Evolutionary conservation across 2,329 filamentous ascomycete species (phyloP).

Genomic region (Penicillium sp.): DNA sequence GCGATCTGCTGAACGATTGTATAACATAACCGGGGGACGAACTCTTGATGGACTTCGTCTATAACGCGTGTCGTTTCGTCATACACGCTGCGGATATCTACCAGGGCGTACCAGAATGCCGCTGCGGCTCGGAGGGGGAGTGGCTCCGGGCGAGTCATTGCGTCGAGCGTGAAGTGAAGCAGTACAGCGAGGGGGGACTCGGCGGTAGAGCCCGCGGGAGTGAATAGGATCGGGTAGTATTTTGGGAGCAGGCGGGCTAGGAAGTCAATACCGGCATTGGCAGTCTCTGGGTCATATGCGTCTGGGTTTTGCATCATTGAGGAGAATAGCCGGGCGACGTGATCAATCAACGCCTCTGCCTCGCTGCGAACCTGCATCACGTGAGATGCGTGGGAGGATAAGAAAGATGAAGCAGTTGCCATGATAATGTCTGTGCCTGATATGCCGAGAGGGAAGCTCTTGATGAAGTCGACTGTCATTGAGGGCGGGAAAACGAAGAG

Average conservation of each 20-base stretch:
- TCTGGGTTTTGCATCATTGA: conserved; percentile 38
- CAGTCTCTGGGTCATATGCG: conserved; percentile 43
- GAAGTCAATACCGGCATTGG: conserved; percentile 49
- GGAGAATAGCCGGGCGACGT: conserved; percentile 42
- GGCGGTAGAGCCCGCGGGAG: conserved; percentile 25
- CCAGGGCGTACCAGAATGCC: conserved; percentile 44
- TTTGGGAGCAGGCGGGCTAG: conserved; percentile 45
- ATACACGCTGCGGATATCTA: conserved; percentile 34
- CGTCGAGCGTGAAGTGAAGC: conserved; percentile 43
- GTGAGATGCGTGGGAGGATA: conserved; percentile 44
- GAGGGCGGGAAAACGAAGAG: conserved; percentile 46
- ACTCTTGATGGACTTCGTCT: conserved; percentile 36
- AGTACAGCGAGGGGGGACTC: conserved; percentile 35
- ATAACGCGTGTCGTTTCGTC: conserved; percentile 24
- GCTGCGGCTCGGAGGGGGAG: conserved; percentile 50
- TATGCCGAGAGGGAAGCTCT: conserved; percentile 40
- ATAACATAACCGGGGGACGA: conserved; percentile 39
- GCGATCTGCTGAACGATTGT: conserved; percentile 44
- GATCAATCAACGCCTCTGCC: conserved; percentile 38
- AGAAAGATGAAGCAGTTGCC: conserved; percentile 48
- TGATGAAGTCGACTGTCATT: conserved; percentile 45
- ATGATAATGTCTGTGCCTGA: conserved; percentile 46
- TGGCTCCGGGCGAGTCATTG: conserved; percentile 44
- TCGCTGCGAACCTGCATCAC: conserved; percentile 36
- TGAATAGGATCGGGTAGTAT: conserved; percentile 42